phyloP scores from a whole-genome alignment of 108 stramenopile species.

The Stephanodiscus minutulus region DNA sequence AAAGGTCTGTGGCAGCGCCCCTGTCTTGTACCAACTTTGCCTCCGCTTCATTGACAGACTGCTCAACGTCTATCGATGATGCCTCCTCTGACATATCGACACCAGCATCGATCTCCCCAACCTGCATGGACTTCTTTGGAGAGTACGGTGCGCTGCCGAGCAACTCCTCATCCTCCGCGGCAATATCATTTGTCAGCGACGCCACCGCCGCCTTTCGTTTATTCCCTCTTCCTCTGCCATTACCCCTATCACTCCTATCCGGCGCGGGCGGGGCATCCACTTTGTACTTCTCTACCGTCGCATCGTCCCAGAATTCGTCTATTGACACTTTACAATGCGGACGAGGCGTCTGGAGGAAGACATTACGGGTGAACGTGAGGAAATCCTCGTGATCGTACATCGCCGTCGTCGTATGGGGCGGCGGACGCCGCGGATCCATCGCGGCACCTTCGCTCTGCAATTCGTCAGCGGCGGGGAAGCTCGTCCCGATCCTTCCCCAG shows the following conservation, averaged over 20 bases:
- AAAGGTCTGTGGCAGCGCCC: neutral
- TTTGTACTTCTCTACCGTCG: constrained; percentile 30
- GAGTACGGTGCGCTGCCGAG: constrained; percentile 2
- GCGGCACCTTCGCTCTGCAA: neutral
- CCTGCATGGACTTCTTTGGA: neutral
- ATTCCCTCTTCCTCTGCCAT: constrained; percentile 10
- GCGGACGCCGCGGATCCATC: neutral
- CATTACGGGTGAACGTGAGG: constrained; percentile 35
- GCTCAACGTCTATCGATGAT: neutral
- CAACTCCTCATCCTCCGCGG: constrained; percentile 12
- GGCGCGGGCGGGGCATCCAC: neutral
- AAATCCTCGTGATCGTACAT: constrained; percentile 36
- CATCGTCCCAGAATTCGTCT: constrained; percentile 45
- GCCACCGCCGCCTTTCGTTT: constrained; percentile 31
- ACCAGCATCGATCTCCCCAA: neutral
- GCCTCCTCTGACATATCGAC: constrained; percentile 9
- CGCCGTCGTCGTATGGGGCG: neutral
- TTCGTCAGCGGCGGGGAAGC: neutral
- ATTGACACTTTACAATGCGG: constrained; percentile 31
- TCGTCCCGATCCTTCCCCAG: neutral
- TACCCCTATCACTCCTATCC: constrained; percentile 4
- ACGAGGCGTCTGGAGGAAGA: constrained; percentile 48
- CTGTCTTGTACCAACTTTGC: constrained; percentile 7
- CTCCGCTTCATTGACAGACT: neutral
- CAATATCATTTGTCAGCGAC: neutral